Base-by-base conservation (phyloP, 192 early-diverging fungal genomes). In the Blastocladiella britannica region DNA sequence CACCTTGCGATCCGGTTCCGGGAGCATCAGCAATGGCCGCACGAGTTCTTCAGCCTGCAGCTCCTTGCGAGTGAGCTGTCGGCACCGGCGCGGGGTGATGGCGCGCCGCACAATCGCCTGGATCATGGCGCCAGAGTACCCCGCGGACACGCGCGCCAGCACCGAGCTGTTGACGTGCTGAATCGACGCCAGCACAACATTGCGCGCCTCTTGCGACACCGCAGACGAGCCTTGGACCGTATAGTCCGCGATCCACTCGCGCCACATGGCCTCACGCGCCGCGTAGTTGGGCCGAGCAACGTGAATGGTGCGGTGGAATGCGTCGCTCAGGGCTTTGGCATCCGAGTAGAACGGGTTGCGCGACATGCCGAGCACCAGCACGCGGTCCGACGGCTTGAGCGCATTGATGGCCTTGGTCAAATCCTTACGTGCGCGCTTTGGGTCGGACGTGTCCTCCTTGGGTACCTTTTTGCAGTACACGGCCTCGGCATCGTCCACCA, bases 391-490 rank as follows among this genome's bases (percentile, higher is more conserved):
- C 1, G 57, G 23, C 55, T 72, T 74, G 12, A 80, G 58, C 23
- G 56, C 58, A 58, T 80, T 80, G 52, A 76, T 67, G 54, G 63
- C 54, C 62, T 80, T 80, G 15, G 72, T 52, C 4, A 80, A 59
- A 43, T 76, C 76, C 55, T 80, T 80, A 47, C 76, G 76, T 59
- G 79, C 79, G 20, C 78, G 69, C 54, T 76, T 80, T 57, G 78
- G 78, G 27, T 80, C 78, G 3, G 72, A 61, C 8, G 70, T 70
- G 59, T 80, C 76, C 52, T 80, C 78, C 57, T 80, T 80, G 7
- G 78, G 78, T 9, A 80, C 72, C 55, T 80, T 80, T 63, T 80
- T 80, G 25, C 74, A 74, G 37, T 79, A 80, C 12, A 80, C 62
- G 70, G 74, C 76, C 58, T 80, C 78, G 20, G 66, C 64, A 27